Evolutionary conservation across 352 stramenopile genomes (phyloP).

Genomic region (Globisporangium lucens): DNA sequence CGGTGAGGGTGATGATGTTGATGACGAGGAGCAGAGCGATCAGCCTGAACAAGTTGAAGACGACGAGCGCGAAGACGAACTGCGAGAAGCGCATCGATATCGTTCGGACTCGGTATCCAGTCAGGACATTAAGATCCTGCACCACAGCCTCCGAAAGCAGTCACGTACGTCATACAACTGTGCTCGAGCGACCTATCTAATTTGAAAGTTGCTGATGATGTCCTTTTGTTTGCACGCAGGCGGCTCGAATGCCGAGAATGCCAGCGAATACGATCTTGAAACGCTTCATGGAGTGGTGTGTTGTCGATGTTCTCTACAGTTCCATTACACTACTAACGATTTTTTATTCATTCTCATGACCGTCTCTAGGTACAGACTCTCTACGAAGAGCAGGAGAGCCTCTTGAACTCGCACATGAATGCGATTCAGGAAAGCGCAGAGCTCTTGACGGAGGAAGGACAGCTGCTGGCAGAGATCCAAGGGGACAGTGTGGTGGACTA

Average conservation of each 20-base stretch:
- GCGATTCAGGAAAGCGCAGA: constrained; percentile 97
- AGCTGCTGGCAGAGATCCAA: constrained; percentile 81
- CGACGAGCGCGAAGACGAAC: constrained; percentile 18
- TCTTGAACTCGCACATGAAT: constrained; percentile 96
- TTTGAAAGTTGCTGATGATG: background rate
- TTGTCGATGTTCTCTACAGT: background rate
- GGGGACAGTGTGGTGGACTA: constrained; percentile 89
- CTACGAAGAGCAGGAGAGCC: constrained; percentile 95
- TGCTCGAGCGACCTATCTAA: background rate
- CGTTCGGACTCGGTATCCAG: constrained; percentile 38
- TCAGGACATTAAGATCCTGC: constrained; percentile 61
- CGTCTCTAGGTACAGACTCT: constrained; percentile 76
- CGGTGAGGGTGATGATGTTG: constrained; percentile 16
- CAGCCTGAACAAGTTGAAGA: constrained; percentile 17
- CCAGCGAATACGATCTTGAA: constrained; percentile 48
- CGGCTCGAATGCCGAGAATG: constrained; percentile 22
- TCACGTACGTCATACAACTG: constrained; percentile 29
- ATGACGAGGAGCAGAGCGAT: constrained; percentile 15
- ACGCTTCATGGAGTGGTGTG: constrained; percentile 63
- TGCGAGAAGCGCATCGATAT: constrained; percentile 23
- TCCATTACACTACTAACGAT: background rate
- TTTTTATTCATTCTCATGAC: background rate
- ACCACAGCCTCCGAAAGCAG: constrained; percentile 47
- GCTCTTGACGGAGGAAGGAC: constrained; percentile 95
- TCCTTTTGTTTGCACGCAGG: constrained; percentile 15